A percentile compares a stretch with the other conserved stretches of the same genome.
phyloP scores from a whole-genome alignment of 345 rosid genomes.

The Salix udensis region DNA sequence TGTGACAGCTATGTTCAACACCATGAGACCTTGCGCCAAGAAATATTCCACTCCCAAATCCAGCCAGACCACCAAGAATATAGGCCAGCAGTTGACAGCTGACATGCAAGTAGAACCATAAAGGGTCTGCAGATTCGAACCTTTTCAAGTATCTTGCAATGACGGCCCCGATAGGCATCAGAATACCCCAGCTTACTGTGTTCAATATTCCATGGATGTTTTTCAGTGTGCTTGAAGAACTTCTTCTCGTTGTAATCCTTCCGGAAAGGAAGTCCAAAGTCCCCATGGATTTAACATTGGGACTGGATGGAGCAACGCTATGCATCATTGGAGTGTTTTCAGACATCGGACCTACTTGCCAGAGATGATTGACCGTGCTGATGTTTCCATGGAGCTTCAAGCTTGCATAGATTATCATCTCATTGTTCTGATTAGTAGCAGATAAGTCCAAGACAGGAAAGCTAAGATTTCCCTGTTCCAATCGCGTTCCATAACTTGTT shows the following conservation, averaged over 20 bases:
- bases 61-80: slow-evolving; percentile 11
- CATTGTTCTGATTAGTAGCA: neutral
- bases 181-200: slow-evolving; percentile 35
- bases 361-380: neutral
- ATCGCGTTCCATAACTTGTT: neutral
- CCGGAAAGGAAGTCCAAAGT: slow-evolving; percentile 3
- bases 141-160: slow-evolving; percentile 33
- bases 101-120: slow-evolving; percentile 35
- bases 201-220: slow-evolving; percentile 30
- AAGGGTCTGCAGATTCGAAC: slow-evolving; percentile 28
- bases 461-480: neutral
- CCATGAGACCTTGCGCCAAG: slow-evolving; percentile 16
- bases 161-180: slow-evolving; percentile 34
- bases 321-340: slow-evolving; percentile 1
- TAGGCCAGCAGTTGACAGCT: slow-evolving; percentile 28
- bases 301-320: neutral
- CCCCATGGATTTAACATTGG: neutral
- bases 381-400: neutral
- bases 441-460: neutral
- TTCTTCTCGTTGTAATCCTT: neutral
- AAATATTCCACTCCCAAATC: slow-evolving; percentile 27
- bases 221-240: neutral
- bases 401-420: neutral
- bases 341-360: neutral
- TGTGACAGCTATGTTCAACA: slow-evolving; percentile 11